Conservation (phyloP, 2,329 filamentous ascomycete species). For the Penicillium brasilianum region DNA sequence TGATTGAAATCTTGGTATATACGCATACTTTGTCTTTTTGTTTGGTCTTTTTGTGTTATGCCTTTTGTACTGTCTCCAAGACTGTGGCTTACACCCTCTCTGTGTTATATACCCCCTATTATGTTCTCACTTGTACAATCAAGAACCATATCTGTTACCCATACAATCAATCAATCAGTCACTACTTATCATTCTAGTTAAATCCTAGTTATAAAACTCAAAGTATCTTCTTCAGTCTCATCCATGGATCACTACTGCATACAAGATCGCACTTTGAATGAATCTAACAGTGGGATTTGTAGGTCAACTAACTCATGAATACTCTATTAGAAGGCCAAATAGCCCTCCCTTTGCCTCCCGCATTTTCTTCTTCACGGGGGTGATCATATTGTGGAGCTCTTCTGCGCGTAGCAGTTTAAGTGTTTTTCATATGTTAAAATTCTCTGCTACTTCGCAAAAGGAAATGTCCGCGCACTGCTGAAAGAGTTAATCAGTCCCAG, state of each 20-base stretch:
- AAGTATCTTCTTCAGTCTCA: no score
- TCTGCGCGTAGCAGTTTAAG: conserved; percentile 29
- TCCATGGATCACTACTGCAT: no score
- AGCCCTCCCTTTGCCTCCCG: conserved; percentile 29
- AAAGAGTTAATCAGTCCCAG: neutral
- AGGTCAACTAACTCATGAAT: conserved; percentile 31
- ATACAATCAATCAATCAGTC: no score
- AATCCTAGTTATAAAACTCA: no score
- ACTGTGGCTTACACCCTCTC: neutral
- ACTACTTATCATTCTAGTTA: no score
- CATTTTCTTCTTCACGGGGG: conserved; percentile 33
- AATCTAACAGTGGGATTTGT: neutral
- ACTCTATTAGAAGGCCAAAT: conserved; percentile 25
- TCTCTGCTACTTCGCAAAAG: neutral
- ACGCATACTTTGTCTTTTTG: neutral
- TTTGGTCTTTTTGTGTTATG: neutral
- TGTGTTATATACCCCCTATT: conserved; percentile 2
- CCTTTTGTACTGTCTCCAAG: neutral
- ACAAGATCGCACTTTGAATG: no score
- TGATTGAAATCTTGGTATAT: neutral
- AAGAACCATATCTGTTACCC: neutral
- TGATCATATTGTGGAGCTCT: conserved; percentile 29
- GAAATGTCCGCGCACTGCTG: neutral
- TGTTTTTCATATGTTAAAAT: no score
- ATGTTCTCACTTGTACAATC: neutral